Evolutionary conservation across 768 basidiomycete species (phyloP).

Genomic region (Pholiota microspora): DNA sequence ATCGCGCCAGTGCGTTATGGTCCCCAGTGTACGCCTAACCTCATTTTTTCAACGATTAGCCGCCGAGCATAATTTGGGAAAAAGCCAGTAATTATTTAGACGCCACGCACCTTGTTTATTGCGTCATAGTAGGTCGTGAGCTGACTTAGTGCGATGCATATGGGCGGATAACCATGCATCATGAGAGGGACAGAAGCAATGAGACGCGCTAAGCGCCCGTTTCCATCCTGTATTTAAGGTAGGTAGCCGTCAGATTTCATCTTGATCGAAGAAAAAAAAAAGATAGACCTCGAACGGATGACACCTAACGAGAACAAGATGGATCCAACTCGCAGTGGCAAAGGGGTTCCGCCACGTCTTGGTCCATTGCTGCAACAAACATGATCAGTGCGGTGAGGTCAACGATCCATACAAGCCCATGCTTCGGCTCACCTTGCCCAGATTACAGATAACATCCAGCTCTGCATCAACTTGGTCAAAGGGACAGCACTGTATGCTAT

Average conservation of each 20-base stretch:
- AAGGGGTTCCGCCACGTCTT: constrained; percentile 27
- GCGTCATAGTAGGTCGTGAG: not conserved
- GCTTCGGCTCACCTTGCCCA: not conserved
- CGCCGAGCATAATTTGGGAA: too few relatives aligned
- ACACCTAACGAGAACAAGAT: constrained; percentile 24
- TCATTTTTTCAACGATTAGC: too few relatives aligned
- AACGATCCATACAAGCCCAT: too few relatives aligned
- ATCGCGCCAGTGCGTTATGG: not conserved
- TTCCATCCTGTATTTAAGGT: not conserved
- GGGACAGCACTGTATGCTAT: not conserved
- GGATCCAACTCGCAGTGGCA: constrained; percentile 29
- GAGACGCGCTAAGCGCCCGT: not conserved
- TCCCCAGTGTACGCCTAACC: not conserved
- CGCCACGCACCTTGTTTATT: not conserved
- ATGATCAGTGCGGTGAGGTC: too few relatives aligned
- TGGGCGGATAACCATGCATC: not conserved
- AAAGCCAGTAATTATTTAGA: not conserved
- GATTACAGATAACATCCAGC: not conserved
- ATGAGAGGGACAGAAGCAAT: not conserved
- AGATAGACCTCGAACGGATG: constrained; percentile 29
- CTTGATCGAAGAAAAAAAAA: not conserved
- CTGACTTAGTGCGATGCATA: not conserved
- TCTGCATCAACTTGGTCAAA: not conserved
- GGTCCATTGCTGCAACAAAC: constrained; percentile 21
- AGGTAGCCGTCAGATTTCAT: not conserved